Evolutionary conservation across 2,329 filamentous ascomycete genomes (phyloP), one percentile per base, ranked within the genome.

Genomic region (Endocalyx cinctus): DNA sequence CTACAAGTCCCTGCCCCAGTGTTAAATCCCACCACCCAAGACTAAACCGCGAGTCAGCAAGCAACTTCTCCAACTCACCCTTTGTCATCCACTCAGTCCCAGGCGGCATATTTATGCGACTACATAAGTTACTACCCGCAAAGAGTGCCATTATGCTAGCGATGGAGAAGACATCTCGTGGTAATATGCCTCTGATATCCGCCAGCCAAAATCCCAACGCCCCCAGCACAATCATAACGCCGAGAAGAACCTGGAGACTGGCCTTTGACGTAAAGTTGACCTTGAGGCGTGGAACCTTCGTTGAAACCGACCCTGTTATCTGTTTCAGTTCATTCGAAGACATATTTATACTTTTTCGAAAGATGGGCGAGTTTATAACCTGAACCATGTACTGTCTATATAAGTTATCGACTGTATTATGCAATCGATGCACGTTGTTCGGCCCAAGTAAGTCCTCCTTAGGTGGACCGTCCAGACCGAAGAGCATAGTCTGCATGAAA

Each of bases 71-170:
- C n/a, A n/a, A n/a, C n/a, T n/a, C n/a, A n/a, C n/a, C n/a, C n/a
- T n/a, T n/a, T n/a, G n/a, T n/a, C n/a, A n/a, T 37, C 35, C 29
- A 33, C 18, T 37, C 25, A 14, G 17, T 23, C 6, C 29, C 29
- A 4, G 11, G 5, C 8, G 35, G 35, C 12, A 37, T 25, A 29
- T 32, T 27, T 12, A 15, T 16, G 3, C n/a, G 18, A 14, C 15
- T 17, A 14, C 25, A 33, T 10, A 33, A 5, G 13, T 17, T 10
- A 17, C 32, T 39, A 4, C 25, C 32, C 5, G 36, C 32, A 17
- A 39, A 34, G 10, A 39, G n/a, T 14, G 19, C 28, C 36, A 35
- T 39, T 2, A 29, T 16, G 18, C 33, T 39, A 4, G 28, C 36
- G 13, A 39, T 35, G 12, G 28, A 39, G 19, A 13, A 33, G 5